phyloP scores from a whole-genome alignment of 768 basidiomycete genomes.

The Kwoniella heveanensis region DNA sequence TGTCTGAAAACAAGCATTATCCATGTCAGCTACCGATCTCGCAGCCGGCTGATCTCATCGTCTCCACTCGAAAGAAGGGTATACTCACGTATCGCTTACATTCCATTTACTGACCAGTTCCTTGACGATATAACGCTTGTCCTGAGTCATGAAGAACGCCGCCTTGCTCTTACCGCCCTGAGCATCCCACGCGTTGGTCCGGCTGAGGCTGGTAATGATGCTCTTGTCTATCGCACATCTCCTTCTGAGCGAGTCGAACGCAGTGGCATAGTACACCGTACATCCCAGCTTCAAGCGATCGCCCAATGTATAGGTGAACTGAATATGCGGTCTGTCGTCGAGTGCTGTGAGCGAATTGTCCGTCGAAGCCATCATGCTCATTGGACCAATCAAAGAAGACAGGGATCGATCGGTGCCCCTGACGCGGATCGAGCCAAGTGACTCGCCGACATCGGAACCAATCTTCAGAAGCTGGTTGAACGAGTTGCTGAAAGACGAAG shows the following conservation, averaged over 20 bases:
- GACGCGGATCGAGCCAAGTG: conserved; percentile 34
- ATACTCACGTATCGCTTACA: conserved; percentile 74
- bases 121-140: conserved; percentile 80
- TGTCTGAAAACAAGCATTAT: conserved; percentile 65
- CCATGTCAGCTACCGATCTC: background rate
- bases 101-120: conserved; percentile 84
- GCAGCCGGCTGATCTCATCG: no score
- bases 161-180: conserved; percentile 75
- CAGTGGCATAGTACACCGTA: conserved; percentile 78
- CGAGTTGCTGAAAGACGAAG: conserved; percentile 42
- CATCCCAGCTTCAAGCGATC: conserved; percentile 75
- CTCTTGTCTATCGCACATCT: conserved; percentile 69
- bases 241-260: conserved; percentile 70
- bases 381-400: conserved; percentile 37
- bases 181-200: conserved; percentile 69
- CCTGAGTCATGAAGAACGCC: conserved; percentile 78
- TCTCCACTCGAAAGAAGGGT: background rate
- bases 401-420: conserved; percentile 37
- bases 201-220: conserved; percentile 66
- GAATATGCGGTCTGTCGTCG: conserved; percentile 77
- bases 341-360: conserved; percentile 55
- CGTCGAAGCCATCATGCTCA: conserved; percentile 20
- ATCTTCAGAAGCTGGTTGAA: conserved; percentile 45
- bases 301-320: conserved; percentile 77
- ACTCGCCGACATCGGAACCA: conserved; percentile 35